Evolutionary conservation across 176 grass and related monocot genomes (phyloP), one percentile per base, ranked within the genome.

Genomic region (Zizania latifolia): DNA sequence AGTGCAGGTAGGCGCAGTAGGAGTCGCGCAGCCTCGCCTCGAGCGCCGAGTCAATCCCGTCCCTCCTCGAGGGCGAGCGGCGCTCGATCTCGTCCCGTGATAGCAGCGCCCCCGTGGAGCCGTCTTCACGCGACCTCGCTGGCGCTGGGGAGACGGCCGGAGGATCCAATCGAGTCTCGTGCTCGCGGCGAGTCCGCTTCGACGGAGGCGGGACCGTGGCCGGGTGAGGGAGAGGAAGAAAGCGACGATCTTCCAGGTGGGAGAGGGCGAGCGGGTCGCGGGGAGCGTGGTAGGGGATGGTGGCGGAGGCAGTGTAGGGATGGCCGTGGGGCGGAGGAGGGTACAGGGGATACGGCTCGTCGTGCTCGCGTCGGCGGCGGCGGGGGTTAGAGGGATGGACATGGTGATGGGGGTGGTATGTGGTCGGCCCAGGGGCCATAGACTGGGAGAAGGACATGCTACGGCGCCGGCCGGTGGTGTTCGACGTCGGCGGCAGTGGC

Each of bases 21-120:
- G 90, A 92, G 3, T 66, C 80, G 10, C 90, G 90, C 70, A 92
- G 71, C 75, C 86, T 81, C 1, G 79, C 77, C 70, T 92, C 90
- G 6, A 68, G 71, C n/a, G 62, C 72, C 8, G 86, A 72, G 78
- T 88, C 82, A 32, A 92, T 92, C 27, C 90, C 90, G 32, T 92
- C 86, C 75, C 73, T 85, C 17, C 86, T 71, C 8, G 90, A 92
- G 1, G 90, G 90, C 50, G 90, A 92, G 33, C 78, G 73, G 60
- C 82, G 76, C 82, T 92, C 90, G 58, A 92, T 86, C 82, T 88
- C 90, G 50, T 76, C 79, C 51, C 82, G 77, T n/a, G 86, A 86
- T 9, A 92, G 39, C 31, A 92, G 70, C n/a, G 76, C 60, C 41
- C n/a, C 62, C 4, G 32, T 33, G 32, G 5, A 16, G 7, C 17